phyloP scores from a whole-genome alignment of 306 rosid species.

The peach (Prunus persica) region Prunus_persica_NCBIv2 NC_034009.1:42514501-42515000 shows the following conservation, averaged over 20 bases:
- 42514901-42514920: neutral
- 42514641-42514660: slow-evolving; percentile 73
- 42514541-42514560: slow-evolving; percentile 87
- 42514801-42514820: neutral
- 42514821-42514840: neutral
- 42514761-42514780: slow-evolving; percentile 82
- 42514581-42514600: slow-evolving; percentile 92
- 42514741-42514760: slow-evolving; percentile 96
- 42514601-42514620: slow-evolving; percentile 70
- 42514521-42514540: slow-evolving; percentile 80
- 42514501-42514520: slow-evolving; percentile 80
- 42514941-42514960: neutral
- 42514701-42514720: slow-evolving; percentile 91
- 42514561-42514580: slow-evolving; percentile 84
- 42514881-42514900: neutral
- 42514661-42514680: slow-evolving; percentile 94
- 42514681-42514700: slow-evolving; percentile 95
- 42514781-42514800: slow-evolving; percentile 55
- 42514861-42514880: neutral
- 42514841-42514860: neutral
- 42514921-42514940: neutral
- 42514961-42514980: neutral
- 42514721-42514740: slow-evolving; percentile 82
- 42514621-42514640: slow-evolving; percentile 58
- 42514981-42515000: neutral